Evolutionary conservation across 768 basidiomycete genomes (phyloP), one percentile per base, ranked within the genome.

Genomic region (Sarcodon aspratus): DNA sequence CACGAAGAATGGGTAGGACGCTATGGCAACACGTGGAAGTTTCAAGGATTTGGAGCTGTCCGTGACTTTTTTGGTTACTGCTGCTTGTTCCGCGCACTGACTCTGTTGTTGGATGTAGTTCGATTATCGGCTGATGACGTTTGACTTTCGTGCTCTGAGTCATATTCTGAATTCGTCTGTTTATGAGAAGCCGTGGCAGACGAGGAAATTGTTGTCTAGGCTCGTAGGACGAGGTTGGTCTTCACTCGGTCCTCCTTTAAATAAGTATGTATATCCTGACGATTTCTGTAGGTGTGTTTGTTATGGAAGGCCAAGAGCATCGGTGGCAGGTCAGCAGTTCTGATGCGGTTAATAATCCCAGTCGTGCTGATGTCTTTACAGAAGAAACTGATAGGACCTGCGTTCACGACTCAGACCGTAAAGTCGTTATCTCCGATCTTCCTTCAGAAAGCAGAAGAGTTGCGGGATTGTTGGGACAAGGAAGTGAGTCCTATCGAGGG

Each of bases 111-210:
- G 21, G 18, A 15, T 13, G 32, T 17, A 13, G 15, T 48, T 53
- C 51, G 78, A 80, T 53, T 71, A 71, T 52, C 72, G 78, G 36
- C 56, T 80, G 17, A 63, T 80, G 60, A 69, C 76, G 0, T 69
- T 76, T 46, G 77, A 80, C 55, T 63, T 72, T 47, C 68, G 69
- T 9, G 71, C 68, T 10, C 57, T 76, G 9, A 61, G 70, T 6
- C 72, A 78, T 58, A 61, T 80, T 33, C 64, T 79, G 21, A 72
- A 62, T 53, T 73, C 73, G 1, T 54, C 74, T 0, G 54, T 60
- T 6, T 80, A 73, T 50, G 70, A 77, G 54, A 80, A 76, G 56
- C 77, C 78, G 7, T 76, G 74, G 75, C 74, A 75, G 55, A 78
- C 77, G 3, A 68, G 75, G 12, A 49, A 62, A 33, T 63, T 76